A percentile compares a stretch with the other conserved stretches of the same genome.
phyloP scores from a whole-genome alignment of 768 basidiomycete species.

The Termitomyces sp. region DNA sequence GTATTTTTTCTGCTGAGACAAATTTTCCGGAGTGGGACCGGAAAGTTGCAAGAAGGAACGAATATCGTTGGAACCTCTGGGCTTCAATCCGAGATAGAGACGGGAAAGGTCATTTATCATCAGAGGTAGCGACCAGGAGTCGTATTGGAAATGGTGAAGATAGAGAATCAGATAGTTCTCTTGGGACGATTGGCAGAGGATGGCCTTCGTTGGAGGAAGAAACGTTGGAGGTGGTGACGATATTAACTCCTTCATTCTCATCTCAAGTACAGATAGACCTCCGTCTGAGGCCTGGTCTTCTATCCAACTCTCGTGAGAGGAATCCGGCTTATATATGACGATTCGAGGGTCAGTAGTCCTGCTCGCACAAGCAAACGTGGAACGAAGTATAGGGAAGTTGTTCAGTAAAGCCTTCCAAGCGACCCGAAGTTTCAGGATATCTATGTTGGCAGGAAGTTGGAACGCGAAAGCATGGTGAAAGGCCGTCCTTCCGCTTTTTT shows the following conservation, averaged over 20 bases:
- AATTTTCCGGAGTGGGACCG: conserved; percentile 13
- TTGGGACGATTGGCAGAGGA: conserved; percentile 17
- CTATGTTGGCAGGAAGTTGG: conserved; percentile 22
- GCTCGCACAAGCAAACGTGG: conserved; percentile 31
- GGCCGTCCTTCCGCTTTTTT: conserved; percentile 29
- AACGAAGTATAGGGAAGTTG: conserved; percentile 34
- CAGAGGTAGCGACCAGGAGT: conserved; percentile 39
- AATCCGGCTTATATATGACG: conserved; percentile 18
- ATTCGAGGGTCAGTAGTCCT: conserved; percentile 18
- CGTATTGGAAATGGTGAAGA: conserved; percentile 46
- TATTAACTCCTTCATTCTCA: conserved; percentile 19
- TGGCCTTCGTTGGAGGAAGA: conserved; percentile 18
- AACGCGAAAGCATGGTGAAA: conserved; percentile 41
- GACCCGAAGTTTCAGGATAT: conserved; percentile 19
- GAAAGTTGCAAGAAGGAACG: conserved; percentile 22
- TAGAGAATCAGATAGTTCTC: conserved; percentile 21
- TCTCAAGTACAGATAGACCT: conserved; percentile 11
- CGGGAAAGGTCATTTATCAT: conserved; percentile 32
- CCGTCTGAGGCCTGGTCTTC: conserved; percentile 13
- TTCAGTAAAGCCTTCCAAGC: conserved; percentile 32
- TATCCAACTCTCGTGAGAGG: conserved; percentile 15
- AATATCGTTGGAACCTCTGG: conserved; percentile 18
- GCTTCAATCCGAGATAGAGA: conserved; percentile 23
- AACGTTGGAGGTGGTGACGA: conserved; percentile 16
- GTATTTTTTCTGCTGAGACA: conserved; percentile 23